A percentile compares a stretch with the other conserved stretches of the same genome.
Conservation (phyloP, 345 rosid species). For the Gynandropsis gynandra region DNA sequence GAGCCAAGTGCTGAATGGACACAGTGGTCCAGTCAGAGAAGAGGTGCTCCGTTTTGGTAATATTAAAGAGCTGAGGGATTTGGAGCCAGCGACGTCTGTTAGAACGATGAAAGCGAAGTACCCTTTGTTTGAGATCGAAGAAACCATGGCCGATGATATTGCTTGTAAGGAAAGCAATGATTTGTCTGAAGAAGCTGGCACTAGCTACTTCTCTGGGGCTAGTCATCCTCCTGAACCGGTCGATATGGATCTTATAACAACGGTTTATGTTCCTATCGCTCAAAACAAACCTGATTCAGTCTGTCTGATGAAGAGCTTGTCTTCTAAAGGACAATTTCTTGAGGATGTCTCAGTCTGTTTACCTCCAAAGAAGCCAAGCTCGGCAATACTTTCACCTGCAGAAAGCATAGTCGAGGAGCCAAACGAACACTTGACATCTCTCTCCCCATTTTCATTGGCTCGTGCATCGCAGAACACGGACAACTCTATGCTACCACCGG, state of each 20-base stretch:
- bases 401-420: slow-evolving; percentile 70
- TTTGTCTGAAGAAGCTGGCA: slow-evolving; percentile 58
- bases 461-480: slow-evolving; percentile 65
- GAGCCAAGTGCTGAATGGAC: slow-evolving; percentile 38
- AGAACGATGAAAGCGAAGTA: slow-evolving; percentile 55
- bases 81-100: slow-evolving; percentile 31
- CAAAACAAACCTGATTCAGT: slow-evolving; percentile 58
- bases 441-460: slow-evolving; percentile 51
- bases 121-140: slow-evolving; percentile 40
- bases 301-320: slow-evolving; percentile 59
- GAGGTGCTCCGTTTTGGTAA: slow-evolving; percentile 31
- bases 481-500: slow-evolving; percentile 44
- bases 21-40: slow-evolving; percentile 39
- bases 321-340: slow-evolving; percentile 62
- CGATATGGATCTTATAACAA: slow-evolving; percentile 72
- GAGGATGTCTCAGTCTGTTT: slow-evolving; percentile 65
- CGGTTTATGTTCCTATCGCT: slow-evolving; percentile 56
- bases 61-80: slow-evolving; percentile 32
- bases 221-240: slow-evolving; percentile 94
- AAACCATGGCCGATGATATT: slow-evolving; percentile 32
- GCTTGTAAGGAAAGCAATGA: slow-evolving; percentile 42
- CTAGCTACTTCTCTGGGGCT: slow-evolving; percentile 78
- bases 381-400: slow-evolving; percentile 46
- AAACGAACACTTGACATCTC: slow-evolving; percentile 30
- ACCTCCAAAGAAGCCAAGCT: slow-evolving; percentile 54